Percentiles rank a stretch among this genome's conserved stretches.
Evolutionary conservation across 768 basidiomycete species (phyloP).

Genomic region (Ramaria sp.): DNA sequence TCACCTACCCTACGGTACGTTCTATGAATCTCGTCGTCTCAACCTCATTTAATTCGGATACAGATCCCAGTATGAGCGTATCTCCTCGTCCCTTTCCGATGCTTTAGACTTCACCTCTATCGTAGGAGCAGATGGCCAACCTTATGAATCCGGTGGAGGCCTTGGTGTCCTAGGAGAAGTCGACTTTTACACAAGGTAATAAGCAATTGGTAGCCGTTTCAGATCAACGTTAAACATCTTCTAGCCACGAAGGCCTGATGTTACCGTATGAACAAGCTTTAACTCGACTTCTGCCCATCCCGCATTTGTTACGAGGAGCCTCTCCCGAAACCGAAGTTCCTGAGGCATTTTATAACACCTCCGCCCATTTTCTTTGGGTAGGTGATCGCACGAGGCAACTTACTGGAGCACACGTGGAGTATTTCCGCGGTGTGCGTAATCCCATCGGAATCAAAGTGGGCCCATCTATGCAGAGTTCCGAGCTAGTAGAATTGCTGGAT

Average conservation of each 20-base stretch:
- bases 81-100: constrained; percentile 76
- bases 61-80: constrained; percentile 75
- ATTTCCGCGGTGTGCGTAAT: constrained; percentile 85
- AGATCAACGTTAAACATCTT: not conserved
- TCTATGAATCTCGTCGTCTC: no score
- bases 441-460: constrained; percentile 96
- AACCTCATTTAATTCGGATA: not conserved
- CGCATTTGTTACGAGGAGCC: constrained; percentile 22
- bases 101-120: constrained; percentile 89
- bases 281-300: constrained; percentile 54
- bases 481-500: constrained; percentile 65
- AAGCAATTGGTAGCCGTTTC: not conserved
- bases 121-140: constrained; percentile 54
- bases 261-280: constrained; percentile 88
- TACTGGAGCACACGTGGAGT: constrained; percentile 89
- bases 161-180: constrained; percentile 72
- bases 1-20: constrained; percentile 62
- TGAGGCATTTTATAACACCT: constrained; percentile 72
- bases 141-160: constrained; percentile 64
- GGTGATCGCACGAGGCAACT: constrained; percentile 92
- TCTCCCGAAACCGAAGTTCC: constrained; percentile 11
- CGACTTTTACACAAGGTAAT: constrained; percentile 85
- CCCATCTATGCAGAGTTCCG: constrained; percentile 70
- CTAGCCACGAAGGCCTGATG: constrained; percentile 86
- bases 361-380: constrained; percentile 94